Percentiles rank a stretch among this genome's conserved stretches.
phyloP scores from a whole-genome alignment of 805 yeast genomes.

The Metschnikowia gelsemii region DNA sequence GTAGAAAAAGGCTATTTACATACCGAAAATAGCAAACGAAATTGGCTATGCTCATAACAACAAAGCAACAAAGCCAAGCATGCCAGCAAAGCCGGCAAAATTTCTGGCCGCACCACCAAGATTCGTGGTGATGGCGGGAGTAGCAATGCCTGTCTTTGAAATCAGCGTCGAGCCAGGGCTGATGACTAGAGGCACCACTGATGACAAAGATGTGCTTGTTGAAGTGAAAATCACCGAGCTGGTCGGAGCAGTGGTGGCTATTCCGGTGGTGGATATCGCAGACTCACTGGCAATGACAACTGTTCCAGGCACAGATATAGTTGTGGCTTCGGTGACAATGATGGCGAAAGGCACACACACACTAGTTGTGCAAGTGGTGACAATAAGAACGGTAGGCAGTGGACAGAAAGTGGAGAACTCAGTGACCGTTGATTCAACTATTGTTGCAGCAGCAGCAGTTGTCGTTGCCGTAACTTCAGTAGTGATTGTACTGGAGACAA shows the following conservation, averaged over 20 bases:
- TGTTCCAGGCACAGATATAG: conserved; percentile 32
- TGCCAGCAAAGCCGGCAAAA: conserved; percentile 21
- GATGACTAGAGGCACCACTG: background rate
- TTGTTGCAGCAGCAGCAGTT: conserved; percentile 19
- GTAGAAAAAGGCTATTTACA: background rate
- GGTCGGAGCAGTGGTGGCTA: background rate
- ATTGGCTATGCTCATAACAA: conserved; percentile 4
- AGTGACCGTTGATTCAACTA: conserved; percentile 28
- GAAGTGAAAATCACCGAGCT: background rate
- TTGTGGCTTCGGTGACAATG: conserved; percentile 31
- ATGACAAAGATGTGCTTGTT: too few relatives aligned
- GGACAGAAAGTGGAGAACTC: conserved; percentile 42
- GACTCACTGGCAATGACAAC: conserved; percentile 1
- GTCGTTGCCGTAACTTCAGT: conserved; percentile 22
- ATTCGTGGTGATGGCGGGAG: conserved; percentile 6
- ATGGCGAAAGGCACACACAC: conserved; percentile 27
- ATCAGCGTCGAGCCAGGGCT: background rate
- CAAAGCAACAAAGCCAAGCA: conserved; percentile 16
- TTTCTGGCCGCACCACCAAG: conserved; percentile 38
- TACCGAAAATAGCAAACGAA: background rate
- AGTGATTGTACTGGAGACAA: conserved; percentile 23
- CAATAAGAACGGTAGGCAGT: conserved; percentile 30
- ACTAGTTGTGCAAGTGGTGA: conserved; percentile 31
- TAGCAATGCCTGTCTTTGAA: background rate
- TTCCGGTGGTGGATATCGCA: too few relatives aligned